phyloP scores from a whole-genome alignment of 2,329 filamentous ascomycete genomes.

The Escovopsis weberi region DNA sequence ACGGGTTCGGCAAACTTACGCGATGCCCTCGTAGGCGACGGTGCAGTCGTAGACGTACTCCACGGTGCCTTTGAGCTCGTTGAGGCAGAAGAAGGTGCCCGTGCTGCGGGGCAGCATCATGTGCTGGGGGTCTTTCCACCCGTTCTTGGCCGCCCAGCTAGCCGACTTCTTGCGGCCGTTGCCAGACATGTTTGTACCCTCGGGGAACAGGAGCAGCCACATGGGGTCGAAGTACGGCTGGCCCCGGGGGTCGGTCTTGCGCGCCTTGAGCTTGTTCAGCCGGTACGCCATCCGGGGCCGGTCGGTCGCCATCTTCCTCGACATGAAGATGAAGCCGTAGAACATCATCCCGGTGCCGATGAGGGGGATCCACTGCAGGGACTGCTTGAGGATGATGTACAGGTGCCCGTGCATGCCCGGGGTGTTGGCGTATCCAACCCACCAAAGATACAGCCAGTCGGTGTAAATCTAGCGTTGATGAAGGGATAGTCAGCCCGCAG shows the following conservation, averaged over 20 bases:
- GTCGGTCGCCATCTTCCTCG: conserved; percentile 76
- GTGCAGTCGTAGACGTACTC: conserved; percentile 90
- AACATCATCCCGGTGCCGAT: conserved; percentile 73
- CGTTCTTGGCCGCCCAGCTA: conserved; percentile 63
- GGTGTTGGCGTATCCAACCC: conserved; percentile 68
- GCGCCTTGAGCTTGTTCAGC: conserved; percentile 51
- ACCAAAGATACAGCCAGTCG: conserved; percentile 89
- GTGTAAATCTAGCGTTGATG: conserved; percentile 50
- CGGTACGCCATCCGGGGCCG: conserved; percentile 61
- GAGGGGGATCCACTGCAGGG: conserved; percentile 65
- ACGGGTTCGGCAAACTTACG: conserved; percentile 41
- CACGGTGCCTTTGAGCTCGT: conserved; percentile 57
- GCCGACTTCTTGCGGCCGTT: conserved; percentile 58
- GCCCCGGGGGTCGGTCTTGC: conserved; percentile 37
- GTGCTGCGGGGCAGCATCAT: conserved; percentile 67
- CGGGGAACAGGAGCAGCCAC: conserved; percentile 82
- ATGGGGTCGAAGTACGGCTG: conserved; percentile 55
- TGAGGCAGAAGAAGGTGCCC: conserved; percentile 64
- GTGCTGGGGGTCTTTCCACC: conserved; percentile 58
- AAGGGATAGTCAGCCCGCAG: background rate
- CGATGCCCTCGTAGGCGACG: conserved; percentile 85
- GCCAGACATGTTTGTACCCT: conserved; percentile 67
- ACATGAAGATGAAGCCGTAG: conserved; percentile 82
- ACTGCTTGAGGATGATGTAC: conserved; percentile 85
- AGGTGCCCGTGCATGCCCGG: conserved; percentile 72